These are phyloP conservation scores for Singerocomus rubriflavus DNA, from an alignment of 1,284 basidiomycete genomes.

Conservation along the genomic window DNA sequence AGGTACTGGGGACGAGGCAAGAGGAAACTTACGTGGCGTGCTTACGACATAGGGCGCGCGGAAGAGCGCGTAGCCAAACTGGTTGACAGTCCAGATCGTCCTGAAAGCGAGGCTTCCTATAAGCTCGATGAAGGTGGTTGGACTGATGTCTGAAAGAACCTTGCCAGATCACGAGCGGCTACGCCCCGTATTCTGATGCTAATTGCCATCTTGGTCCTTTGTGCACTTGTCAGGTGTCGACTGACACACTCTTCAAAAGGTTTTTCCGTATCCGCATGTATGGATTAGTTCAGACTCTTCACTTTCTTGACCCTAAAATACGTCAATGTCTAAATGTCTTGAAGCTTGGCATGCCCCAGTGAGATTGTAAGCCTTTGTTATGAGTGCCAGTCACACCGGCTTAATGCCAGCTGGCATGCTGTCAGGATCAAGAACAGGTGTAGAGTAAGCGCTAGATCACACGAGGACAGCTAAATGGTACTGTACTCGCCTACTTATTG, in stretches of 20 bases:
- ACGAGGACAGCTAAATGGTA: too few species aligned
- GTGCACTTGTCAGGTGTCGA: not conserved
- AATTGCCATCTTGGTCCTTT: not conserved
- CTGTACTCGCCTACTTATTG: too few species aligned
- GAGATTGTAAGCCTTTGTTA: constrained; percentile 1
- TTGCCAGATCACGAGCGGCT: not conserved
- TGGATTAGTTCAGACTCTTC: not conserved
- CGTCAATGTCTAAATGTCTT: not conserved
- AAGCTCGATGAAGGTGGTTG: constrained; percentile 86
- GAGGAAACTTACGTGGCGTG: not conserved
- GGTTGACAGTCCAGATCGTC: constrained; percentile 88
- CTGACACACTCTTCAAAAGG: not conserved
- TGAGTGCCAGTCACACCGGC: not conserved
- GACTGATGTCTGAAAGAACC: constrained; percentile 58
- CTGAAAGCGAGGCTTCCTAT: constrained; percentile 91
- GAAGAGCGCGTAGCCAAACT: constrained; percentile 96
- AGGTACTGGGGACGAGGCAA: not conserved
- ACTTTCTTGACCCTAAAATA: not conserved
- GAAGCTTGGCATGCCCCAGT: not conserved
- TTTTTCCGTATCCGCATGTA: not conserved
- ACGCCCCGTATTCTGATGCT: not conserved
- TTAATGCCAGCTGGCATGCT: too few species aligned
- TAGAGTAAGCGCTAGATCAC: too few species aligned
- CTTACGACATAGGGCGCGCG: constrained; percentile 62
- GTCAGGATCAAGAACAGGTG: not conserved